Evolutionary conservation across 805 yeast genomes (phyloP).

Genomic region (Torulaspora gathmanii): DNA sequence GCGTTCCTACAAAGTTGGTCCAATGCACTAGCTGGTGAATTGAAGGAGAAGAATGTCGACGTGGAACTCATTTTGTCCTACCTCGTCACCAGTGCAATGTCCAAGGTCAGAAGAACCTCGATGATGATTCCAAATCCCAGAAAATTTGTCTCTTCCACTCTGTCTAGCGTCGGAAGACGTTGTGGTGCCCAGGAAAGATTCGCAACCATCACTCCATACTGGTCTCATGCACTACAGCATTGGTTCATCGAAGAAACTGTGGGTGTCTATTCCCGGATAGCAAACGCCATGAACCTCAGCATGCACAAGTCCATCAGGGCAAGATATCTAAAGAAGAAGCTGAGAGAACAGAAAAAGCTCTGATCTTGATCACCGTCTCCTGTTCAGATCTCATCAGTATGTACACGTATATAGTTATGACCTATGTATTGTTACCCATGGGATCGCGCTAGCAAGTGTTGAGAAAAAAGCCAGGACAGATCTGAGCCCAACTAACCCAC

Average conservation of each 20-base stretch:
- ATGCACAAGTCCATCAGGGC: slow-evolving; percentile 78
- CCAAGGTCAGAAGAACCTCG: slow-evolving; percentile 79
- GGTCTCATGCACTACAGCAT: slow-evolving; percentile 91
- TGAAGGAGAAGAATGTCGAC: slow-evolving; percentile 63
- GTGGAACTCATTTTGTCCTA: slow-evolving; percentile 84
- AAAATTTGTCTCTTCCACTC: slow-evolving; percentile 67
- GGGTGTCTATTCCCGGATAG: slow-evolving; percentile 74
- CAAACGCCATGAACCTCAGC: slow-evolving; percentile 58
- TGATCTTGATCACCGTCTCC: slow-evolving; percentile 11
- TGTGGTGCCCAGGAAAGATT: slow-evolving; percentile 90
- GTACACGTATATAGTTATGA: slow-evolving; percentile 4
- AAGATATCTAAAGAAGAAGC: slow-evolving; percentile 73
- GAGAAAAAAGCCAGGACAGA: slow-evolving; percentile 1
- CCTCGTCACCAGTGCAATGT: slow-evolving; percentile 92
- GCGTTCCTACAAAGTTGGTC: slow-evolving; percentile 95
- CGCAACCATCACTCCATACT: slow-evolving; percentile 84
- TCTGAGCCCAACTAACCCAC: background rate
- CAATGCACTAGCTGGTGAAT: slow-evolving; percentile 79
- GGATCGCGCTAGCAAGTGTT: background rate
- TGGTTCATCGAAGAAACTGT: slow-evolving; percentile 71
- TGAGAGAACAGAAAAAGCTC: slow-evolving; percentile 30
- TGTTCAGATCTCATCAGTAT: too few species aligned
- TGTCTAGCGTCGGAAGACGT: slow-evolving; percentile 70
- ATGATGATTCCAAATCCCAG: slow-evolving; percentile 75
- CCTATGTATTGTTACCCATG: background rate